Conservation (phyloP, 1,284 basidiomycete species). For the Cryptococcus deneoformans region DNA sequence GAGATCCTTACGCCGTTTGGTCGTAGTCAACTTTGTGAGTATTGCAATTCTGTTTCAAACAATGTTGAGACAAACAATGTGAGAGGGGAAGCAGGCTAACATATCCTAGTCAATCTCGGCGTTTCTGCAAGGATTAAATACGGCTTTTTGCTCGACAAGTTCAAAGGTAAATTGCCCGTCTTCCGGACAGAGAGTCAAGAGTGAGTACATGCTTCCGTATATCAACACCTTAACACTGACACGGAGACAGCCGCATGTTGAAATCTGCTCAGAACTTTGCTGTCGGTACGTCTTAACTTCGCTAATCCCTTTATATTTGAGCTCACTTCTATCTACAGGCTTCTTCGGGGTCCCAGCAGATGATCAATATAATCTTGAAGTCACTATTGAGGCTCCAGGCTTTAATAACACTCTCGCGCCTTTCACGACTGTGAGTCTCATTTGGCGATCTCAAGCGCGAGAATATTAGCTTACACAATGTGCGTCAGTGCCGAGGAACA, state of each 20-base stretch:
- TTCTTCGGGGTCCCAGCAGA: conserved; percentile 51
- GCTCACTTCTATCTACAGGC: conserved; percentile 18
- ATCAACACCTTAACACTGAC: background rate
- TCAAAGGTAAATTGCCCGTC: conserved; percentile 48
- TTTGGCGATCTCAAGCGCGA: background rate
- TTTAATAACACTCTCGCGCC: conserved; percentile 54
- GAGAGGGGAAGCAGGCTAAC: background rate
- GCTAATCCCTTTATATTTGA: background rate
- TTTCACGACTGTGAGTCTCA: conserved; percentile 45
- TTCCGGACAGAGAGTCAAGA: conserved; percentile 52
- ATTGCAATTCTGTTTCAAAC: no score
- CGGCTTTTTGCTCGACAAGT: conserved; percentile 46
- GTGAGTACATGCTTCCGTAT: conserved; percentile 20
- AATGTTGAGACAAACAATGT: no score
- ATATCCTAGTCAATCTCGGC: conserved; percentile 41
- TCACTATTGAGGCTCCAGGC: conserved; percentile 50
- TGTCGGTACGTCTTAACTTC: conserved; percentile 29
- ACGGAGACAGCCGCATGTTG: conserved; percentile 48
- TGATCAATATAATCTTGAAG: conserved; percentile 49
- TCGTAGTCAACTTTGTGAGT: conserved; percentile 49
- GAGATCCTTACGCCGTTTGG: conserved; percentile 55
- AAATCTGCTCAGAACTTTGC: conserved; percentile 52
- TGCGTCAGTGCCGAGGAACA: conserved; percentile 11
- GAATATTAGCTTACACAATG: no score
- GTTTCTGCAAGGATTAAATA: conserved; percentile 49